Base-by-base conservation (phyloP, 192 early-diverging fungal species). In the Coemansia sp. region DNA sequence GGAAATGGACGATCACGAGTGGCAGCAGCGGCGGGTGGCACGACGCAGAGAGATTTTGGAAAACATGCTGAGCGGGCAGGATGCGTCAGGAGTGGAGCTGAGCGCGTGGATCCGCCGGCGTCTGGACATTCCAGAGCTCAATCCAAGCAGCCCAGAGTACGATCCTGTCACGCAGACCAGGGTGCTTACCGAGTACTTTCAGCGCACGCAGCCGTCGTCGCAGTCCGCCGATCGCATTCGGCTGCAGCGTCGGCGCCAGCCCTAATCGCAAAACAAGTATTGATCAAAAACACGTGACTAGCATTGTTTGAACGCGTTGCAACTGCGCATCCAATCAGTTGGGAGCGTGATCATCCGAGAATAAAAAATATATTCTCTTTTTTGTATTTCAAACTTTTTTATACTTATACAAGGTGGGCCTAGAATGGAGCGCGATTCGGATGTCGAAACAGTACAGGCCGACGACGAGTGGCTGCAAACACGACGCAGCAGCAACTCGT, bases 401-500 rank as follows among this genome's bases (percentile, higher is more conserved):
- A 35, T 35, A 8, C 4, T 8, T 35, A 35, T 35, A 35, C 32
- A 35, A 35, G 32, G 32, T 35, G 32, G 5, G 32, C 32, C 32
- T 35, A 35, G 63, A 67, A 78, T 78, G 75, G 75, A 72, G 62
- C 69, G 66, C 17, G 75, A 72, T 49, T 78, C 75, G 25, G 75
- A 78, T 29, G 70, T 65, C 6, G 75, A 78, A 29, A 78, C 75
- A 19, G 66, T 78, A 7, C 27, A 69, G 39, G 75, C 75, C 19
- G 75, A 78, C 19, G 69, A 78, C 21, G 75, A 78, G 5, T 78
- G 75, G 75, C 47, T 69, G 52, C 62, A 60, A 37, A 53, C 60
- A 29, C 55, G 70, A 23, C 48, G 55, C 14, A 29, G 32, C 49
- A 57, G 24, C 45, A 43, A 57, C 38, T 52, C 64, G 8, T 27